Conservation (phyloP, 116 monocot species). For the Trichopus zeylanicus region DNA sequence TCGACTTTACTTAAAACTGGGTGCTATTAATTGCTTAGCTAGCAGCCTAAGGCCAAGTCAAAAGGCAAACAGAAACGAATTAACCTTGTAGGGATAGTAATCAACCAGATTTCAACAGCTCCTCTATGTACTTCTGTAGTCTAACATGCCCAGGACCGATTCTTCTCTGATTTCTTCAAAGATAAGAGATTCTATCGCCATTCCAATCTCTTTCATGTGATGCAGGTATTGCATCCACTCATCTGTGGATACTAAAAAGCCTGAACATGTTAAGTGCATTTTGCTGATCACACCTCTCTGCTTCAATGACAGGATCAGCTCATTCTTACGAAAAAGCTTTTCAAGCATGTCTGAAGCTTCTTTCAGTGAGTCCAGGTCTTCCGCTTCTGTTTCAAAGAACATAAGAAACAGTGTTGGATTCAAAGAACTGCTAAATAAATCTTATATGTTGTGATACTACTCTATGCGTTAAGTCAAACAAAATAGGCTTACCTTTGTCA, state of each 20-base stretch:
- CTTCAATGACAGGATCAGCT: neutral
- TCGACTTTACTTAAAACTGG: too few species aligned
- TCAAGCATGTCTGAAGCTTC: neutral
- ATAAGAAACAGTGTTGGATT: neutral
- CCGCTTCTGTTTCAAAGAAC: neutral
- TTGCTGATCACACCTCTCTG: neutral
- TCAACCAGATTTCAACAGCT: too few species aligned
- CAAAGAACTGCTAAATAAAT: neutral
- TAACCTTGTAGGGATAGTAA: too few species aligned
- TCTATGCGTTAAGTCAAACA: too few species aligned
- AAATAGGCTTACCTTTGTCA: too few species aligned
- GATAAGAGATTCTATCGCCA: constrained; percentile 34
- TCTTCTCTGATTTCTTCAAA: constrained; percentile 52
- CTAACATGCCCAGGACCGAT: constrained; percentile 24
- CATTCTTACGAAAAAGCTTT: neutral
- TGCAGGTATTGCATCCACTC: constrained; percentile 1
- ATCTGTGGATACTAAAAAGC: neutral
- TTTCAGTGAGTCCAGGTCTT: neutral
- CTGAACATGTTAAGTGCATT: too few species aligned
- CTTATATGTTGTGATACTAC: neutral
- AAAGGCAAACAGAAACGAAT: too few species aligned
- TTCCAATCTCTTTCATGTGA: constrained; percentile 23
- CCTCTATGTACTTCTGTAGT: constrained; percentile 16
- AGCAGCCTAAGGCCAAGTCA: too few species aligned
- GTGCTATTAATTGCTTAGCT: too few species aligned